Base-by-base conservation (phyloP, 192 early-diverging fungal species). In the Coemansia sp. region DNA sequence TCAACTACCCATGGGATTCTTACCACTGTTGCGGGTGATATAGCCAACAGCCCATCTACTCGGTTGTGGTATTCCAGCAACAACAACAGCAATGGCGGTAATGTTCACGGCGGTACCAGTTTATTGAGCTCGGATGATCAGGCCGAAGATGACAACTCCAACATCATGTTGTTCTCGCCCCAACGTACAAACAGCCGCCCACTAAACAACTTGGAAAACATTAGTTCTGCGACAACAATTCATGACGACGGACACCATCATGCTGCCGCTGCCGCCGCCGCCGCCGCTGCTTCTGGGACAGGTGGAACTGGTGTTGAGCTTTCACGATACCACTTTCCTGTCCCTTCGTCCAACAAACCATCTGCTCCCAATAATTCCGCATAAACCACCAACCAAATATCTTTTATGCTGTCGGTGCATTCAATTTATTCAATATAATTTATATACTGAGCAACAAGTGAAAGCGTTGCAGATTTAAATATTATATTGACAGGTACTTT, bases 211-310 rank as follows among this genome's bases (percentile, higher is more conserved):
- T 29, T 65, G 11, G 71, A 68, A 36, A 58, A 67, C 30, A 60
- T 63, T 2, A 76, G 66, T 17, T 69, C 72, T 8, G 49, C 72
- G 4, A 65, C 66, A 10, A 76, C 72, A 4, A 58, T 76, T 45
- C 62, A 76, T 26, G 72, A 69, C n/a, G 53, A 30, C 27, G 25
- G 33, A 27, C 29, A 6, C 30, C 40, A 14, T n/a, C n/a, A n/a
- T n/a, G n/a, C n/a, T n/a, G n/a, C n/a, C n/a, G n/a, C n/a, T n/a
- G n/a, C n/a, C n/a, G n/a, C n/a, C n/a, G 3, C 42, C 4, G 42
- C 42, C 4, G 21, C 42, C 1, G 42, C 46, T 3, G 29, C 47
- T 1, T 27, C n/a, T n/a, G n/a, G n/a, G n/a, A n/a, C n/a, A n/a
- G n/a, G n/a, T n/a, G n/a, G n/a, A n/a, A n/a, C n/a, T n/a, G 15